Percentiles rank a stretch among this genome's conserved stretches.
phyloP scores from a whole-genome alignment of 2,329 filamentous ascomycete genomes.

The Phialemonium atrogriseum region DNA sequence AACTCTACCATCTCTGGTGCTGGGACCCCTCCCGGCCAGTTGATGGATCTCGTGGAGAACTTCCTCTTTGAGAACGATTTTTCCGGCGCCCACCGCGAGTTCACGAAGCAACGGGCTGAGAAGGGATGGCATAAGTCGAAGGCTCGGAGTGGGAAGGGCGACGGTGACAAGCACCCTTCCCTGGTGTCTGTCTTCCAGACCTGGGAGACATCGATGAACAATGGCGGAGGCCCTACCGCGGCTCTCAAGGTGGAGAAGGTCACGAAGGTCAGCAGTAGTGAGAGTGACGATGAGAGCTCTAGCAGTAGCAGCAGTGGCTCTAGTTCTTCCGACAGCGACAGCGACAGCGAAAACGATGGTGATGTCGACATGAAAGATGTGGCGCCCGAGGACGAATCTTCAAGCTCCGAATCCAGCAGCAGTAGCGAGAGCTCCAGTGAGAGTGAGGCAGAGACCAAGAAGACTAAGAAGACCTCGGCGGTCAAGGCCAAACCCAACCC shows the following conservation, averaged over 20 bases:
- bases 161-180: conserved; percentile 26
- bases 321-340: conserved; percentile 22
- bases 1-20: conserved; percentile 10
- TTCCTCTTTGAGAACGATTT: conserved; percentile 64
- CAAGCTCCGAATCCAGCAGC: conserved; percentile 26
- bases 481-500: conserved; percentile 25
- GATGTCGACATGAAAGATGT: conserved; percentile 42
- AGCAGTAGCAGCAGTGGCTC: conserved; percentile 22
- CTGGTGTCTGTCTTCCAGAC: conserved; percentile 42
- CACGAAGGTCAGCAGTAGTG: conserved; percentile 19
- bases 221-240: conserved; percentile 16
- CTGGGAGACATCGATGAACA: conserved; percentile 36
- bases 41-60: conserved; percentile 57
- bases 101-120: conserved; percentile 53
- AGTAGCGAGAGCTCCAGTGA: conserved; percentile 18
- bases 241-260: conserved; percentile 15
- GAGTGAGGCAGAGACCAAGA: conserved; percentile 12
- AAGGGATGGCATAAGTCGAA: conserved; percentile 35
- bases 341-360: conserved; percentile 21
- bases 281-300: no score
- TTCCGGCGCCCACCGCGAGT: conserved; percentile 48
- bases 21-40: conserved; percentile 41
- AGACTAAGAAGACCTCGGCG: conserved; percentile 12
- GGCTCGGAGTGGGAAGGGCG: conserved; percentile 6
- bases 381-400: conserved; percentile 16